Evolutionary conservation across 1,284 basidiomycete genomes (phyloP), one percentile per base, ranked within the genome.

Genomic region (Xerocomus cyaneibrunnescens): DNA sequence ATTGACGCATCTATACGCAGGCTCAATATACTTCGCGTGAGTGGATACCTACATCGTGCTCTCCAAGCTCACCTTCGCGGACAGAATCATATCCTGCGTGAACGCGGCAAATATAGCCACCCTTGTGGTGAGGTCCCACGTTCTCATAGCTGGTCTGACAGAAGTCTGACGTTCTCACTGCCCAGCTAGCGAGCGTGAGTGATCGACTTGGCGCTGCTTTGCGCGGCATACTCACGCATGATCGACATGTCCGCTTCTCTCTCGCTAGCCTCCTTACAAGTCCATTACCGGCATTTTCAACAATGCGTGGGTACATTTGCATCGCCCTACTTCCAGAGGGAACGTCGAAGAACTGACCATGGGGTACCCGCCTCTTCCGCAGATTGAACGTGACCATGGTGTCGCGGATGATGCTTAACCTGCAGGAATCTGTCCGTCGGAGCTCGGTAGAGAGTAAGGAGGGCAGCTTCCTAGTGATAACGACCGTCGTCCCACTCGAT

Each of bases 321-420:
- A 19, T 32, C n/a, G n/a, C n/a, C n/a, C n/a, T n/a, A n/a, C n/a
- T n/a, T n/a, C 21, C 1, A 8, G 10, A 23, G 7, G n/a, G 31
- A 27, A 31, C 14, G 21, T 31, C 19, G 27, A 23, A 21, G 16
- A 41, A 5, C 34, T 36, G 32, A 27, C 17, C 16, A 10, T 44
- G 31, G 9, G 21, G 13, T 38, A 17, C 22, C n/a, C 17, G 6
- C 34, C 16, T 21, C 14, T 37, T 19, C 10, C 7, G 22, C 34
- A 77, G 75, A 16, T 61, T 77, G 10, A 75, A 72, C 1, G 70
- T 71, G 3, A 62, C 70, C 8, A 65, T 76, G 68, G 71, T 75
- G 3, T 73, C 74, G 4, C 65, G 75, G 23, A 57, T 77, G n/a
- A 70, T 74, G 69, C 65, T 77, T 35, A 76, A 77, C 48, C 54